Base-by-base conservation (phyloP, 768 basidiomycete species). In the Leccinum uliginosum region DNA sequence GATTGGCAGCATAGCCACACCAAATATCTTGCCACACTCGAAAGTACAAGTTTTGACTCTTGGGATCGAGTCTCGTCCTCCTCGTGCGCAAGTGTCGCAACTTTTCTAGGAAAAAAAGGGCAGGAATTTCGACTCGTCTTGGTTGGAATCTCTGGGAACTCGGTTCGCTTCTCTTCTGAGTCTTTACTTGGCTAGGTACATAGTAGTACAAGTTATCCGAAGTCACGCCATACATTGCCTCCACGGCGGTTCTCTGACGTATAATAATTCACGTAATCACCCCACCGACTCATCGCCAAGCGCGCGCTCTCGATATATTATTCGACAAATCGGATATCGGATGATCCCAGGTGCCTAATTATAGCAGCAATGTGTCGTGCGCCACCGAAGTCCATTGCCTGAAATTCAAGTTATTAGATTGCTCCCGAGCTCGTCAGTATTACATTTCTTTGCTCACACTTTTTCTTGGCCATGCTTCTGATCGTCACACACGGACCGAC, bases 1-100 rank as follows among this genome's bases (percentile, higher is more conserved):
- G 55, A 56, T 30, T 51, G 68, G 57, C 57, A 57, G 54, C 65
- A 69, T 50, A 67, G 66, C 66, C 66, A 67, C 50, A 49, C 27
- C 2, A 49, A 15, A 23, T 19, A 19, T 23, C 40, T 21, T 43
- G n/a, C 40, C 19, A n/a, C 40, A 21, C 5, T n/a, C n/a, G n/a
- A n/a, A n/a, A n/a, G n/a, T n/a, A n/a, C n/a, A n/a, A n/a, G n/a
- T n/a, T 34, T 40, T n/a, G 38, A 32, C 30, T 32, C 1, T 12
- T 32, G 30, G 14, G 12, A 32, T 12, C 30, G 30, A 38, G n/a
- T 30, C 47, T 26, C 10, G 51, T 43, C 6, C 17, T 32, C 30
- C 5, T 7, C 7, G 30, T 17, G 19, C 35, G 26, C 12, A 15
- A 24, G 40, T 44, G 12, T 14, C 43, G 12, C 2, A 44, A 19